A percentile compares a stretch with the other conserved stretches of the same genome.
Evolutionary conservation across 2,329 filamentous ascomycete species (phyloP).

Genomic region (Diatrype stigma): DNA sequence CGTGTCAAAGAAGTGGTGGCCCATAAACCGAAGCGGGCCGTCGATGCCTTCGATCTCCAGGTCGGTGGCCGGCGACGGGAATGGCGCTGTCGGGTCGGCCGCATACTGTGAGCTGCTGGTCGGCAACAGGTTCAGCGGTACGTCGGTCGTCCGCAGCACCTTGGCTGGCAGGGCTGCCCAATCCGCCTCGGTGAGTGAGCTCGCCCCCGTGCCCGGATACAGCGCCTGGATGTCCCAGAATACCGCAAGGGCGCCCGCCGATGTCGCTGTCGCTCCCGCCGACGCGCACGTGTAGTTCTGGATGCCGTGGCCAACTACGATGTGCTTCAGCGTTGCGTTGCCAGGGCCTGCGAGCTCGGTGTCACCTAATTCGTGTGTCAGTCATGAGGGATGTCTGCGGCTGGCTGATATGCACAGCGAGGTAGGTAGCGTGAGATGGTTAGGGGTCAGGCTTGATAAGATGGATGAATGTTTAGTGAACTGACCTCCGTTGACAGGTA

Average conservation of each 20-base stretch:
- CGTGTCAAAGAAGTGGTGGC: constrained; percentile 64
- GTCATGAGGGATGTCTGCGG: constrained; percentile 1
- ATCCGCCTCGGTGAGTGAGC: constrained; percentile 31
- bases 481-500: constrained; percentile 38
- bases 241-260: constrained; percentile 54
- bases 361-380: constrained; percentile 20
- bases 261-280: constrained; percentile 28
- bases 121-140: constrained; percentile 46
- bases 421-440: too few relatives aligned
- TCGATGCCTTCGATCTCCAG: constrained; percentile 32
- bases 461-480: background rate
- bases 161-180: constrained; percentile 38
- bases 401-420: background rate
- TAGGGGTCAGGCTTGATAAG: too few relatives aligned
- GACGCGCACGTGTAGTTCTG: constrained; percentile 64
- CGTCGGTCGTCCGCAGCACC: constrained; percentile 35
- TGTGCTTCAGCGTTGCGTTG: constrained; percentile 43
- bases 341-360: constrained; percentile 41
- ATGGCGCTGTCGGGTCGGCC: constrained; percentile 43
- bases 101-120: constrained; percentile 29
- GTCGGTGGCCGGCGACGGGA: constrained; percentile 34
- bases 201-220: constrained; percentile 41
- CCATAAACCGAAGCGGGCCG: constrained; percentile 41
- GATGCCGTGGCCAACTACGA: constrained; percentile 60
- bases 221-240: constrained; percentile 54